Base-by-base conservation (phyloP, 2,329 filamentous ascomycete genomes). In the Penicillium thymicola region DNA sequence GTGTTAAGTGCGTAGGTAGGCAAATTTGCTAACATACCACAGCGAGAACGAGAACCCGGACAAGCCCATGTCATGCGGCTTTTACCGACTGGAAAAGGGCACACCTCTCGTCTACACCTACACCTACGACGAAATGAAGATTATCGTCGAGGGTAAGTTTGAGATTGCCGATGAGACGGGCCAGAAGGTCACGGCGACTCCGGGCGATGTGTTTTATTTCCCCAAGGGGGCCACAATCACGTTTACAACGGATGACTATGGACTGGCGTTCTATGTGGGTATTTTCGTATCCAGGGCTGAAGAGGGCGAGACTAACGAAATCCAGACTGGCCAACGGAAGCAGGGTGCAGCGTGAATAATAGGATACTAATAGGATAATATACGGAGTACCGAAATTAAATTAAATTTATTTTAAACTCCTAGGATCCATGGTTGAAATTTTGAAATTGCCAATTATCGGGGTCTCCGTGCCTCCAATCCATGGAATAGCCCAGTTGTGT, bases 41-140 rank as follows among this genome's bases (percentile, higher is more conserved):
- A 85, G 81, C 54, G 79, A 84, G 54, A 77, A 81, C 46, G 76
- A 78, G 55, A 79, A 83, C 69, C 71, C 81, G 14, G 79, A 82
- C 11, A 83, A 81, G 65, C 86, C 86, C 57, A 82, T 89, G 58
- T 83, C 82, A 0, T 77, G 78, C 8, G 87, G 87, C 23, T 82
- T 89, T 68, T 89, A 88, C 76, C 81, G 86, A 13, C 78, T 89
- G 11, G 85, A 88, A 65, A 86, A 87, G 63, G 86, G 86, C 64
- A 84, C 84, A 4, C 83, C 85, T 2, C 79, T 89, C 18, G 83
- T 85, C 9, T 89, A 89, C 76, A 83, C 81, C 32, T 89, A 89
- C 73, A 84, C 79, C 40, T 89, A 89, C 72, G 82, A 89, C 67
- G 87, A 89, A 77, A 87, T 88, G 83, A 89, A 89, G 77, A 87